These are phyloP conservation scores for Xylaria intraflava DNA, from an alignment of 495 filamentous ascomycete genomes.

Conservation along the genomic window DNA sequence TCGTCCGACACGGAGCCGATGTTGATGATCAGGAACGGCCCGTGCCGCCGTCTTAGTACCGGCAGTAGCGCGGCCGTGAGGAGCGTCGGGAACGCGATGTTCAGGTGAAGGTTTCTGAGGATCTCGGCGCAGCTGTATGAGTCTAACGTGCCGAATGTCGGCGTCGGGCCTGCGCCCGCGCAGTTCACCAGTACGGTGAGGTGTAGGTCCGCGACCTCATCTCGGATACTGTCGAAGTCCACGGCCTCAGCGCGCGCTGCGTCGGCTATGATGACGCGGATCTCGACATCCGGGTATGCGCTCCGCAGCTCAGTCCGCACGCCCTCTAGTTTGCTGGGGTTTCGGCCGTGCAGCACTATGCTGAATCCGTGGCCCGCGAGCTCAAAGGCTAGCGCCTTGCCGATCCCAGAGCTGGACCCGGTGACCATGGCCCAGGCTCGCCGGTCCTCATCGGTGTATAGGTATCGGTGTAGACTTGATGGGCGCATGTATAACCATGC, in stretches of 20 bases:
- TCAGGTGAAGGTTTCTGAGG: conserved; percentile 5
- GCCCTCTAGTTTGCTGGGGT: conserved; percentile 35
- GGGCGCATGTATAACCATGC: conserved; percentile 5
- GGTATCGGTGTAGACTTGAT: conserved; percentile 3
- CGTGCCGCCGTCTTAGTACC: neutral
- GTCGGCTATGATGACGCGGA: conserved; percentile 22
- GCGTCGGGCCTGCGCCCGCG: conserved; percentile 16
- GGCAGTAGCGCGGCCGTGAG: conserved; percentile 9
- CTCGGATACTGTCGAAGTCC: conserved; percentile 12
- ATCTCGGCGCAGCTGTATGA: neutral
- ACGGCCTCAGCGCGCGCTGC: conserved; percentile 4
- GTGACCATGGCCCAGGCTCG: conserved; percentile 53
- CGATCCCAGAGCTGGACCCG: conserved; percentile 55
- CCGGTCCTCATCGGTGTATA: neutral
- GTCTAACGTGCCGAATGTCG: conserved; percentile 8
- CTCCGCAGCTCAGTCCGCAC: conserved; percentile 12
- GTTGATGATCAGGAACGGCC: conserved; percentile 20
- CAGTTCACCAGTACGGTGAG: conserved; percentile 31
- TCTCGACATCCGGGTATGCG: conserved; percentile 23
- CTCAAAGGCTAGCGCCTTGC: conserved; percentile 43
- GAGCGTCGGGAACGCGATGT: conserved; percentile 4
- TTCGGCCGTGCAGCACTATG: conserved; percentile 52
- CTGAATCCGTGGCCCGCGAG: conserved; percentile 51
- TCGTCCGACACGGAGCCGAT: conserved; percentile 23
- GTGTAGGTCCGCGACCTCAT: conserved; percentile 18